These are phyloP conservation scores for Albophoma yamanashiensis DNA, from an alignment of 2,329 filamentous ascomycete genomes.

Conservation along the genomic window DNA sequence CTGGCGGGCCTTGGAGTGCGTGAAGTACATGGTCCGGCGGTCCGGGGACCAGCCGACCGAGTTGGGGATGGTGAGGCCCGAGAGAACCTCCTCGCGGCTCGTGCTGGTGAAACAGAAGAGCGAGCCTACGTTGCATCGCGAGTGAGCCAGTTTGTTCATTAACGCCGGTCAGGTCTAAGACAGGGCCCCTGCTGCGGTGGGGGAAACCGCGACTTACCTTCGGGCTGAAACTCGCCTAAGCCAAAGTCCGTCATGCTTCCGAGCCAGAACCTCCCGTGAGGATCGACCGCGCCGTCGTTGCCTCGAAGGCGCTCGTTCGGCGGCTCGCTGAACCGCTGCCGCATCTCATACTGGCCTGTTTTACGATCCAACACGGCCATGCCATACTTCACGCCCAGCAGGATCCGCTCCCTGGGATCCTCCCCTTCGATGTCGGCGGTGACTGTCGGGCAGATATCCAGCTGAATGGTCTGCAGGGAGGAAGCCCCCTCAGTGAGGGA, in stretches of 20 bases:
- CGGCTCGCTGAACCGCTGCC: slow-evolving; percentile 34
- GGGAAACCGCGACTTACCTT: slow-evolving; percentile 32
- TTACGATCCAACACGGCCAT: slow-evolving; percentile 65
- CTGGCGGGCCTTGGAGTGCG: slow-evolving; percentile 60
- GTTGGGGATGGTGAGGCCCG: slow-evolving; percentile 69
- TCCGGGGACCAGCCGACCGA: slow-evolving; percentile 71
- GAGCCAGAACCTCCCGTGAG: slow-evolving; percentile 72
- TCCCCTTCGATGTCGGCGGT: slow-evolving; percentile 70
- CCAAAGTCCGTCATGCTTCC: slow-evolving; percentile 74
- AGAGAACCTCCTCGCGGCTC: slow-evolving; percentile 47
- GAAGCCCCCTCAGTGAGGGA: slow-evolving; percentile 51
- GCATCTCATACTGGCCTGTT: slow-evolving; percentile 41
- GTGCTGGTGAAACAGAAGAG: slow-evolving; percentile 62
- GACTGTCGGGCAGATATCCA: slow-evolving; percentile 47
- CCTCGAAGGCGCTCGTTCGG: slow-evolving; percentile 47
- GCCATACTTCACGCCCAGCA: slow-evolving; percentile 72
- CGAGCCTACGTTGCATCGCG: slow-evolving; percentile 39
- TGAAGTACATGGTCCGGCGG: slow-evolving; percentile 68
- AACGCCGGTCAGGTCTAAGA: background rate
- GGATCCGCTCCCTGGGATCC: slow-evolving; percentile 52
- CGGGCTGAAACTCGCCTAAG: slow-evolving; percentile 45
- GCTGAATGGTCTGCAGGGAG: slow-evolving; percentile 50
- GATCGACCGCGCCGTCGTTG: slow-evolving; percentile 79
- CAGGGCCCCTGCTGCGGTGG: background rate
- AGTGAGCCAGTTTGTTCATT: background rate